Base-by-base conservation (phyloP, 306 rosid genomes). In the Quercus glauca region DNA sequence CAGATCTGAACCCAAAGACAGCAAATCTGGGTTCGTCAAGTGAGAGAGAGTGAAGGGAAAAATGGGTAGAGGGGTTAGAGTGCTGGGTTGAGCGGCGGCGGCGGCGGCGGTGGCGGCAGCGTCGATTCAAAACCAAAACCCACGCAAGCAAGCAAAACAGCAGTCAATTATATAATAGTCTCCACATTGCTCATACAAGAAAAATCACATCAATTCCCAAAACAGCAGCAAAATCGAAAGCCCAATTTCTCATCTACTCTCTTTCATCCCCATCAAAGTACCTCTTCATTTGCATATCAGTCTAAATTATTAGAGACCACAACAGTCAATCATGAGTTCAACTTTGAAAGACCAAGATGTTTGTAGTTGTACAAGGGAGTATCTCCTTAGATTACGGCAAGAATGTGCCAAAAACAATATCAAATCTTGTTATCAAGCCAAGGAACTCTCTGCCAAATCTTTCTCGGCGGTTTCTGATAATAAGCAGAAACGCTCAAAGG, bases 301-400 rank as follows among this genome's bases (percentile, higher is more conserved):
- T 49, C 28, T 65, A 55, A 35, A 35, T 35, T 35, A 35, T 57
- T 4, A 21, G 33, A 71, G 1, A 41, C 11, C 37, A 11, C 61
- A 78, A 25, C 2, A 37, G 10, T 37, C 51, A 1, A 78, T 6
- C 1, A 91, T 87, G 91, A 91, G 90, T 52, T 75, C 84, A 58
- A 79, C 84, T 7, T 73, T 89, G 76, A 93, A 93, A 59, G 97
- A 90, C 35, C 98, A 93, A 85, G 98, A 97, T 0, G 76, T 91
- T 0, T 93, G 92, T 80, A 86, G 97, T 52, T 90, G 10, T 37
- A 6, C 10, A 37, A 37, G 97, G 98, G 90, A 93, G 74, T 58
- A 87, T 52, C 77, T 76, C 15, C 2, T 91, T 3, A 91, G 90
- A 20, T 89, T 92, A 18, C 41, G 88, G 3, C 87, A 87, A 1